Conservation (phyloP, 2,329 filamentous ascomycete genomes). For the Boeremia lycopersici region DNA sequence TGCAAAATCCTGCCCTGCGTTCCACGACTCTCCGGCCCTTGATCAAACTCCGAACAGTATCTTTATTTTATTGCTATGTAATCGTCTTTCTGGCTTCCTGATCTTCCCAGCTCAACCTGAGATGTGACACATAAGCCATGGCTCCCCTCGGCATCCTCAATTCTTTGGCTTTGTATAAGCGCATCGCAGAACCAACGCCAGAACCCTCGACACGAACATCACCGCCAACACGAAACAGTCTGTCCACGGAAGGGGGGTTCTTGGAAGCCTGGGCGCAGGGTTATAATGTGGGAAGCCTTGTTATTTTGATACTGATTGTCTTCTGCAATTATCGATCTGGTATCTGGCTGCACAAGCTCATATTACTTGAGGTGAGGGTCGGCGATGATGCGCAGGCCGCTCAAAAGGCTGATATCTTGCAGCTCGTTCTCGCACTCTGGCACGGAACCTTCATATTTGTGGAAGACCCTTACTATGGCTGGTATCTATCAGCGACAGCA, state of each 20-base stretch:
- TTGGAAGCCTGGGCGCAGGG: conserved; percentile 46
- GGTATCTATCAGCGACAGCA: conserved; percentile 44
- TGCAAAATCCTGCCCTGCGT: conserved; percentile 2
- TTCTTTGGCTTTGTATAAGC: conserved; percentile 22
- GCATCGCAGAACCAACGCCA: conserved; percentile 24
- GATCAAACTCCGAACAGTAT: neutral
- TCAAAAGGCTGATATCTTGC: conserved; percentile 8
- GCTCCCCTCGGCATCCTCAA: conserved; percentile 25
- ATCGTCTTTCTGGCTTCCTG: neutral
- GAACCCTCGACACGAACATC: conserved; percentile 32
- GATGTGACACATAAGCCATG: conserved; percentile 25
- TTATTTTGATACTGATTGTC: conserved; percentile 44
- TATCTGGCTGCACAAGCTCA: conserved; percentile 43
- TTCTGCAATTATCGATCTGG: conserved; percentile 46
- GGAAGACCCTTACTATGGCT: conserved; percentile 40
- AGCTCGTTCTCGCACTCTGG: conserved; percentile 46
- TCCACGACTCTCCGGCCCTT: conserved; percentile 1
- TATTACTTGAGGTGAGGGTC: conserved; percentile 38
- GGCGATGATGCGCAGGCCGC: neutral
- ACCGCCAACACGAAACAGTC: conserved; percentile 34
- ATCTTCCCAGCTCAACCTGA: neutral
- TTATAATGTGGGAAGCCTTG: conserved; percentile 44
- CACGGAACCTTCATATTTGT: conserved; percentile 46
- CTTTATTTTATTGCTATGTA: neutral
- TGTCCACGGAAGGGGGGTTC: conserved; percentile 37